Percentiles rank a stretch among this genome's conserved stretches.
phyloP scores from a whole-genome alignment of 345 rosid species.

The Kernera saxatilis region DNA sequence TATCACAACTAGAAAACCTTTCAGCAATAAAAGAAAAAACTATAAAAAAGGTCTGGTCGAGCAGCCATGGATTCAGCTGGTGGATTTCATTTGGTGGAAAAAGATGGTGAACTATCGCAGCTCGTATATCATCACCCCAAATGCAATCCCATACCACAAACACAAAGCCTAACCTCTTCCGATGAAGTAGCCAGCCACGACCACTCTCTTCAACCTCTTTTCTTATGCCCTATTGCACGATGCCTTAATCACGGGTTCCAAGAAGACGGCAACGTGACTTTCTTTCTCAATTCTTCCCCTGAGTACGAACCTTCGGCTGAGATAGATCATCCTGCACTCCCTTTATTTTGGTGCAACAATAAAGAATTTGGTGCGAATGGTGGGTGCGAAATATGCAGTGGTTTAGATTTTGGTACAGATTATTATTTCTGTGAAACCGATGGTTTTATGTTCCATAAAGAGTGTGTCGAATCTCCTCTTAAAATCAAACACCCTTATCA shows the following conservation, averaged over 20 bases:
- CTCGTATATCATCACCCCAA: neutral
- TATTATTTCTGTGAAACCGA: neutral
- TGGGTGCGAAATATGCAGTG: neutral
- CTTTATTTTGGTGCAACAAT: constrained; percentile 2
- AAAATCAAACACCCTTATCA: constrained; percentile 1
- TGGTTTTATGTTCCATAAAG: neutral
- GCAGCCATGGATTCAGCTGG: neutral
- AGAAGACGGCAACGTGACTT: neutral
- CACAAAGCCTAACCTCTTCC: neutral
- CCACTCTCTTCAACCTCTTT: neutral
- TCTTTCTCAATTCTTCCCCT: neutral
- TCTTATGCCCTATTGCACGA: neutral
- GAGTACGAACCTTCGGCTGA: neutral
- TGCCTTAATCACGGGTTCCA: no score
- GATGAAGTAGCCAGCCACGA: neutral
- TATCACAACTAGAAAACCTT: neutral
- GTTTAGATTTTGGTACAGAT: neutral
- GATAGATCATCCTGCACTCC: neutral
- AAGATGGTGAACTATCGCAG: neutral
- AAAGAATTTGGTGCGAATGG: no score
- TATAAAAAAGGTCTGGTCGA: no score
- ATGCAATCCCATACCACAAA: neutral
- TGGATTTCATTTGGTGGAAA: neutral
- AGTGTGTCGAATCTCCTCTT: neutral
- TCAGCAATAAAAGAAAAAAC: neutral